phyloP scores from a whole-genome alignment of 2,329 filamentous ascomycete genomes.

The Colletotrichum melonis region DNA sequence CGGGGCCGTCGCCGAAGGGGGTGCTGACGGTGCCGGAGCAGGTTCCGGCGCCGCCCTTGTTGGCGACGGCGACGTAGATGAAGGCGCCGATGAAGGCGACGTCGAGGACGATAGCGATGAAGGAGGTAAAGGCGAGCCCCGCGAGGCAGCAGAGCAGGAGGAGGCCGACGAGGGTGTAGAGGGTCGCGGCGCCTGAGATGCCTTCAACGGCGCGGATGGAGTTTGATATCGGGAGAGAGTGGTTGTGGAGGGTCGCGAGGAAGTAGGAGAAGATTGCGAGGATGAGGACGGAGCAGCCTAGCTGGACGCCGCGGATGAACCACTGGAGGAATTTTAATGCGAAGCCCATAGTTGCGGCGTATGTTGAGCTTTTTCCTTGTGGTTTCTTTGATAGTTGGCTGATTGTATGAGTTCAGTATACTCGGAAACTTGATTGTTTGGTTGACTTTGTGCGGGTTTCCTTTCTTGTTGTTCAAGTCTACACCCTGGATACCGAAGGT shows the following conservation, averaged over 20 bases:
- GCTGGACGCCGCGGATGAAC: conserved; percentile 78
- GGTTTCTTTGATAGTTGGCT: too few species aligned
- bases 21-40: conserved; percentile 73
- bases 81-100: conserved; percentile 80
- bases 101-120: conserved; percentile 81
- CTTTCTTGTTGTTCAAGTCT: neutral
- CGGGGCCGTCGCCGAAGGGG: conserved; percentile 74
- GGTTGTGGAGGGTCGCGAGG: conserved; percentile 76
- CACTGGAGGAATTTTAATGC: conserved; percentile 77
- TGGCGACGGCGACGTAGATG: conserved; percentile 83
- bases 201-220: conserved; percentile 81
- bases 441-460: neutral
- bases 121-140: conserved; percentile 78
- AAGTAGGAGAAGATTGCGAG: conserved; percentile 88
- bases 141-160: conserved; percentile 84
- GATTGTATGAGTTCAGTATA: neutral
- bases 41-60: conserved; percentile 72
- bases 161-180: conserved; percentile 81
- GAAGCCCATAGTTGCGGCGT: conserved; percentile 7
- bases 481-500: neutral
- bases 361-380: too few species aligned
- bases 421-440: neutral
- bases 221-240: conserved; percentile 70
- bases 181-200: conserved; percentile 77
- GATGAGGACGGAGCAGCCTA: conserved; percentile 78